Evolutionary conservation across 2,329 filamentous ascomycete genomes (phyloP), one percentile per base, ranked within the genome.

Genomic region (Fusarium compactum): DNA sequence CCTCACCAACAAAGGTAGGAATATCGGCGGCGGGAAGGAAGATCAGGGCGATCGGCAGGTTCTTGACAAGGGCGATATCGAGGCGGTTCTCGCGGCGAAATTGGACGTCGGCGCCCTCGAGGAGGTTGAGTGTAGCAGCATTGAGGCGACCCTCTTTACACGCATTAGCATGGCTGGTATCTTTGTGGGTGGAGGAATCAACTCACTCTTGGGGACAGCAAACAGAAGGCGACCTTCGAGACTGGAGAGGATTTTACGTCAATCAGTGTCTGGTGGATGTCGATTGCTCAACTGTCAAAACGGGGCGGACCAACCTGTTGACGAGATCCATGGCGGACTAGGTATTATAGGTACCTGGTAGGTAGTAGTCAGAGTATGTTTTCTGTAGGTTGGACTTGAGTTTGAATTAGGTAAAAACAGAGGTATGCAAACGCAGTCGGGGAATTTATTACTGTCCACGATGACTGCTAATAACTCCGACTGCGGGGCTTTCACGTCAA

Each of bases 21-120:
- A 99, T 99, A 80, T 99, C 96, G 73, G 94, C 95, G 40, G 95
- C 96, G 30, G 96, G 96, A 27, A 99, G 92, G 85, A 99, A 99
- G 78, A 99, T 91, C 65, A 99, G 92, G 18, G 96, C 96, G 76
- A 99, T 94, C 38, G 93, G 93, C 29, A 96, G 90, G 83, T 99
- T 99, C 86, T 98, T 97, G 78, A 98, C 96, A 27, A 99, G 91
- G 18, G 96, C 96, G 78, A 99, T 98, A 81, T 99, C 96, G 76
- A 98, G 92, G 63, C 96, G 92, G 80, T 92, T 94, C 85, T 98
- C 94, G 78, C 96, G 91, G 80, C 93, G 91, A 85, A 99, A 99
- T 81, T 99, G 94, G 76, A 99, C 95, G 81, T 99, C 96, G 76
- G 92, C 94, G 72, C 96, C 96, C 78, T 95, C 88, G 58, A 99